Evolutionary conservation across 2,329 filamentous ascomycete species (phyloP).

Genomic region (Pseudopithomyces maydicus): DNA sequence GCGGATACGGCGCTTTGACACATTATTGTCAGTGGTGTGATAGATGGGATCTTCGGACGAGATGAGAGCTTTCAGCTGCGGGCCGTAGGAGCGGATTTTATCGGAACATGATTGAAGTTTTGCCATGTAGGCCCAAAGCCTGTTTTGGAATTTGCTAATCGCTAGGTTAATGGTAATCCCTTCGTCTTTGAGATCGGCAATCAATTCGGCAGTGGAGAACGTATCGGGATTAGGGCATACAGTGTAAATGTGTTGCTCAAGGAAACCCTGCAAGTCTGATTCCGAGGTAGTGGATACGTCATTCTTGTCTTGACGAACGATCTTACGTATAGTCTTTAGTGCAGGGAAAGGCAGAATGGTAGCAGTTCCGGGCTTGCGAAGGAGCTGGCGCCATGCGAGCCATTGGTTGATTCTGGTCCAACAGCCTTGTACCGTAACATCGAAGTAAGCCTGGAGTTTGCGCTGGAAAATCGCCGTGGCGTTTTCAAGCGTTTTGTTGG

Average conservation of each 20-base stretch:
- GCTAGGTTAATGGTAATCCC: not conserved
- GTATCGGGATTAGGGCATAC: slow-evolving; percentile 3
- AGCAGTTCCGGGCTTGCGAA: not conserved
- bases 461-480: not conserved
- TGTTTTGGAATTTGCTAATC: slow-evolving; percentile 6
- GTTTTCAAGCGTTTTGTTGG: not conserved
- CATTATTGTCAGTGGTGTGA: not conserved
- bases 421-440: slow-evolving; percentile 4
- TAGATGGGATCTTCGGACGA: not conserved
- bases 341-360: not conserved
- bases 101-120: slow-evolving; percentile 7
- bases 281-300: not conserved
- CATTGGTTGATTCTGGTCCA: slow-evolving; percentile 4
- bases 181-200: slow-evolving; percentile 7
- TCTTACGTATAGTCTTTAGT: not conserved
- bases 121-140: slow-evolving; percentile 6
- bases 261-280: not conserved
- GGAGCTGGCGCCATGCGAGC: slow-evolving; percentile 6
- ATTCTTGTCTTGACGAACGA: not conserved
- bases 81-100: slow-evolving; percentile 1
- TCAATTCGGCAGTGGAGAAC: not conserved
- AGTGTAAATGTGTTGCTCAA: slow-evolving; percentile 9
- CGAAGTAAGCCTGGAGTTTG: slow-evolving; percentile 3
- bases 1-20: not conserved
- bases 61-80: slow-evolving; percentile 1